Evolutionary conservation across 106 monocot genomes (phyloP), one percentile per base, ranked within the genome.

Genomic region (Narthecium ossifragum): DNA sequence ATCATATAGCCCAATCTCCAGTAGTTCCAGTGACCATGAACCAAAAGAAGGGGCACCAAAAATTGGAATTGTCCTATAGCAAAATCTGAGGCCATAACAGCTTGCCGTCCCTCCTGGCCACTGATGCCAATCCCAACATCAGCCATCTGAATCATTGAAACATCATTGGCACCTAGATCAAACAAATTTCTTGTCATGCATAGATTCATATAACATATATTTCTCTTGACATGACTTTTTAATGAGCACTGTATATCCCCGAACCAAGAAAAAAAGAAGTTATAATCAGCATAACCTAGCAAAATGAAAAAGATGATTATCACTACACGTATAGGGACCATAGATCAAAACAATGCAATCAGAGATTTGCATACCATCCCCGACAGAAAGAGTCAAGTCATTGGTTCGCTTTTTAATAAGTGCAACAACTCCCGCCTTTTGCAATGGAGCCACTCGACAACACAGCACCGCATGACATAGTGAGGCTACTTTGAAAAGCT

Each of bases 331-430:
- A 4, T n/a, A 39, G 22, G 2, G 36, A 3, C 11, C 26, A 21
- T 24, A 17, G 4, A 21, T 22, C 17, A 8, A 59, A 23, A 20
- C 40, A 40, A 58, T 3, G 14, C 25, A 39, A 15, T 13, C n/a
- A 41, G 41, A 41, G 11, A 14, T 14, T 2, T 41, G 41, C 41
- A 41, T 80, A 96, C 96, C 96, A 87, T 98, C 96, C 65, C 96
- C 90, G 72, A 98, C 87, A 51, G 96, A 82, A 62, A 98, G 86
- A 40, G 96, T 90, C 90, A 98, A 83, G 66, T 86, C 86, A 65
- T 68, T 70, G 32, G 96, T 98, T 64, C 86, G 61, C 11, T 81
- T 84, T 66, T 98, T 98, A 34, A 98, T 85, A 27, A 98, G 87
- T 34, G 86, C 72, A 51, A 98, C 96, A 46, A 98, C 79, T 18